phyloP scores from a whole-genome alignment of 768 basidiomycete species.

The Termitomyces sp. region DNA sequence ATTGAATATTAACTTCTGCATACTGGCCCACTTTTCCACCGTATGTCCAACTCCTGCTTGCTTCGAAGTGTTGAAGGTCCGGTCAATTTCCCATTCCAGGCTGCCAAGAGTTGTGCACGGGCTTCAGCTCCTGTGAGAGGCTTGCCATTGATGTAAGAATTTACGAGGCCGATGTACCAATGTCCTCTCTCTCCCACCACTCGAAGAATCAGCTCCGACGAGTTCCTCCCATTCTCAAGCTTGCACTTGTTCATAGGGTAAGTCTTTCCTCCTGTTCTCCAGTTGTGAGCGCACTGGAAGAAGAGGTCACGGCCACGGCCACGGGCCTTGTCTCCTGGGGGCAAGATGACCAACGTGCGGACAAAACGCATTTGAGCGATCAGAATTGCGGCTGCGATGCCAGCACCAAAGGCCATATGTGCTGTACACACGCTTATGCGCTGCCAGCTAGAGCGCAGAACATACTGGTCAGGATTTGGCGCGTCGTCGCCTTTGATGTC shows the following conservation, averaged over 20 bases:
- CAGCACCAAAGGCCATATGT: constrained; percentile 27
- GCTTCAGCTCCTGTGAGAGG: constrained; percentile 16
- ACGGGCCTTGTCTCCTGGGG: constrained; percentile 13
- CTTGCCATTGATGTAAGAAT: constrained; percentile 23
- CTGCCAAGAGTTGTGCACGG: constrained; percentile 22
- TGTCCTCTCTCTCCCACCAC: constrained; percentile 26
- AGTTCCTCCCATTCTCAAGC: constrained; percentile 27
- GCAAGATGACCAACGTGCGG: constrained; percentile 25
- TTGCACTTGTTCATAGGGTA: constrained; percentile 25
- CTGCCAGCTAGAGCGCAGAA: constrained; percentile 31
- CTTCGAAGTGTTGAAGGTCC: constrained; percentile 9
- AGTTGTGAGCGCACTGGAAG: constrained; percentile 29
- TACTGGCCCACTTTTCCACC: constrained; percentile 27
- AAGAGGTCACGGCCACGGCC: constrained; percentile 23
- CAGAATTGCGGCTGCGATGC: constrained; percentile 25
- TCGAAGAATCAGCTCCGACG: constrained; percentile 28
- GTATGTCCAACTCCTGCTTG: constrained; percentile 11
- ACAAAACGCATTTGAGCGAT: constrained; percentile 29
- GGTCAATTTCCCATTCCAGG: constrained; percentile 21
- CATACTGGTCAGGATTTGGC: constrained; percentile 16
- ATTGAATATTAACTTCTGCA: constrained; percentile 8
- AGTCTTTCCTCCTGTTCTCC: constrained; percentile 20
- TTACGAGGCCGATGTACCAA: constrained; percentile 29
- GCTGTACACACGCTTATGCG: constrained; percentile 25
- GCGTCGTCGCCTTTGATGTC: constrained; percentile 12